Evolutionary conservation across 768 basidiomycete species (phyloP).

Genomic region (Pseudohyphozyma bogoriensis): DNA sequence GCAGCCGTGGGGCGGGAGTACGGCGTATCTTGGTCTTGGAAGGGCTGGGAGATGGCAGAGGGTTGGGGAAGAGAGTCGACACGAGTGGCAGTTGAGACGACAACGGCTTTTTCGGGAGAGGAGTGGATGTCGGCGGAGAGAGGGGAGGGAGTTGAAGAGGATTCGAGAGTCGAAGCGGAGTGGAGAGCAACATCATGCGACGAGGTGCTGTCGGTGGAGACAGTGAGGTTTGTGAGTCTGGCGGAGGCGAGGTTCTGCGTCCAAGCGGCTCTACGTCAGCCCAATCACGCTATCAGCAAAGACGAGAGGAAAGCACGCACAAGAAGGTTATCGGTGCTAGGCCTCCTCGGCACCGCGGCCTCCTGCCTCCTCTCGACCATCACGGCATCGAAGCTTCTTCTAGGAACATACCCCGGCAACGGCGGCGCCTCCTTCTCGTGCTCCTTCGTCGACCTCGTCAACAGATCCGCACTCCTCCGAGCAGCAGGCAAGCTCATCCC

Average conservation of each 20-base stretch:
- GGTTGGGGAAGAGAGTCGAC: constrained; percentile 6
- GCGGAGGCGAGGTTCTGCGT: constrained; percentile 16
- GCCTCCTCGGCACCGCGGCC: constrained; percentile 6
- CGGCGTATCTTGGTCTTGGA: constrained; percentile 1
- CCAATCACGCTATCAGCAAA: fast-evolving
- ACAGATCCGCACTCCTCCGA: constrained; percentile 16
- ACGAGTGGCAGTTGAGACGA: constrained; percentile 10
- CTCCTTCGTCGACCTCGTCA: constrained; percentile 2
- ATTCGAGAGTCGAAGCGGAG: background rate
- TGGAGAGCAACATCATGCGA: background rate
- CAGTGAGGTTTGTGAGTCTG: constrained; percentile 10
- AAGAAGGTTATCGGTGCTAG: constrained; percentile 25
- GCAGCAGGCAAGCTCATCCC: constrained; percentile 20
- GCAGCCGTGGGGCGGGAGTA: background rate
- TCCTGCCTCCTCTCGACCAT: background rate
- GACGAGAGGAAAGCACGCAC: constrained; percentile 5
- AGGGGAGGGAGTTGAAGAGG: background rate
- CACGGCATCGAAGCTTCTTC: background rate
- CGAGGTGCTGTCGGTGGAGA: background rate
- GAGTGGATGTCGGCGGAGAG: background rate
- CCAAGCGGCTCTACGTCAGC: background rate
- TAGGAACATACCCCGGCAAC: background rate
- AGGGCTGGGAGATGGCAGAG: background rate
- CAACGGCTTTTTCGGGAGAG: background rate
- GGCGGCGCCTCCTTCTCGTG: background rate